Percentiles rank a stretch among this genome's conserved stretches.
These are phyloP conservation scores for Aspergillus calidoustus DNA, from an alignment of 2,329 filamentous ascomycete genomes.

Conservation along the genomic window DNA sequence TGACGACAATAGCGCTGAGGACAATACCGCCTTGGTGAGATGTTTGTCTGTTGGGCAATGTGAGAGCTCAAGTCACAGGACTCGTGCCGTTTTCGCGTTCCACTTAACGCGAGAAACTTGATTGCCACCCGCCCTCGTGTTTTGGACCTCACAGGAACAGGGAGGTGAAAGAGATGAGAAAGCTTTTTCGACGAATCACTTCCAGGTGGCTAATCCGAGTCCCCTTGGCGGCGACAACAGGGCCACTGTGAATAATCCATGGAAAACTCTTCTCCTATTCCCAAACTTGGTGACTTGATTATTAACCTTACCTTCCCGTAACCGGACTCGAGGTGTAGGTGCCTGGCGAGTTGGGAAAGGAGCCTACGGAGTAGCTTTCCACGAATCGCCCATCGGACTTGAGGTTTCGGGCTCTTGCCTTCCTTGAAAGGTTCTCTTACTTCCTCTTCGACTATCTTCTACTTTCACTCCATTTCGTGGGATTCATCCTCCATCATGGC, in stretches of 20 bases:
- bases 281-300: constrained; percentile 19
- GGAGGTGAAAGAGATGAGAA: constrained; percentile 1
- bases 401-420: background rate
- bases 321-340: background rate
- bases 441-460: background rate
- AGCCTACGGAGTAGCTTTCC: background rate
- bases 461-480: background rate
- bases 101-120: constrained; percentile 42
- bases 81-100: constrained; percentile 46
- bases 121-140: constrained; percentile 22
- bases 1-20: background rate
- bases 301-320: constrained; percentile 10
- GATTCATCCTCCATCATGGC: background rate
- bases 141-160: background rate
- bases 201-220: constrained; percentile 13
- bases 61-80: constrained; percentile 33
- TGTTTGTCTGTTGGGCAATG: background rate
- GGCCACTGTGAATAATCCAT: constrained; percentile 8
- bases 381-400: background rate
- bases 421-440: background rate
- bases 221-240: constrained; percentile 6
- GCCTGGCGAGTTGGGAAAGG: background rate
- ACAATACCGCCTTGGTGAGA: background rate
- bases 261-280: constrained; percentile 17
- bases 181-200: constrained; percentile 12